Base-by-base conservation (phyloP, 805 yeast genomes). In the Yarrowia deformans region DNA sequence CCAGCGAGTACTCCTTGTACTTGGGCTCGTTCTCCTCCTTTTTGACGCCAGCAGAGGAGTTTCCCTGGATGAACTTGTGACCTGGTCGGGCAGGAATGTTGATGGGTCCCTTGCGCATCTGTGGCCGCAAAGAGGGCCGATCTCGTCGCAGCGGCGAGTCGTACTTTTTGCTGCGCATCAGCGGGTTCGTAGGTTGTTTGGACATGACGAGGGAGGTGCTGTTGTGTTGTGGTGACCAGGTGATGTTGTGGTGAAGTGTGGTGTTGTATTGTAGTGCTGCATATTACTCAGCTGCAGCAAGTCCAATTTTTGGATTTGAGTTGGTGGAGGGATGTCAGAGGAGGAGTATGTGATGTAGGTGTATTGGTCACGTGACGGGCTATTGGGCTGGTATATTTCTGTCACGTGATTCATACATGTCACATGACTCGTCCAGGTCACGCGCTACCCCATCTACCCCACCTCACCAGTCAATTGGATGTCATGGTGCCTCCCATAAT, bases 1-100 rank as follows among this genome's bases (percentile, higher is more conserved):
- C 86, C 74, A 94, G 83, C 43, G 68, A 63, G 48, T 48, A 63
- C 68, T 63, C 68, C 56, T 63, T 63, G 68, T 48, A 63, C 45
- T 63, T 49, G 68, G 56, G 56, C 48, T 48, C 55, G 45, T 46
- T 40, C 18, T 63, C 56, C 50, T 46, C 56, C 56, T 63, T 48
- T 14, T 63, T 46, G 32, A 43, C 66, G 3, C 66, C 66, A 0
- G 42, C 14, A 8, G 40, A 23, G 4, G 29, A 23, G 29, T 23
- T 32, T 40, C 34, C 43, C 23, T 60, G 52, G 29, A 49, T 48
- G 46, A 48, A 48, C 48, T 37, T 46, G 45, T 63, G 55, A 16
- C 68, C 68, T 1, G 68, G 48, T 3, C 55, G 55, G 8, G 46
- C 56, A 23, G 68, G 68, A 35, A 63, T 39, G 56, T 48, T 63